These are phyloP conservation scores for Moricandia arvensis DNA, from an alignment of 345 rosid genomes.

Conservation along the genomic window DNA sequence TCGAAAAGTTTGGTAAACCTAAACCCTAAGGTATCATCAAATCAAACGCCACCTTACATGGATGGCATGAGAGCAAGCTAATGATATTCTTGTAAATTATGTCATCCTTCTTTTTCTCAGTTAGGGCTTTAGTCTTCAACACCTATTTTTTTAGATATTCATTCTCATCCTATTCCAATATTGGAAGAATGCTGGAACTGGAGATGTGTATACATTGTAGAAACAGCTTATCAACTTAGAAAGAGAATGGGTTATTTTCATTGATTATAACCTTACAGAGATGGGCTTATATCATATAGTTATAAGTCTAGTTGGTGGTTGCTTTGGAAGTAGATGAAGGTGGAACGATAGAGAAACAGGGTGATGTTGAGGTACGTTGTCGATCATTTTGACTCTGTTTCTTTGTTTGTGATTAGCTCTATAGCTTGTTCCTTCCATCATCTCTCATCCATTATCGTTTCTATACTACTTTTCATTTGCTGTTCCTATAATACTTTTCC, in stretches of 20 bases:
- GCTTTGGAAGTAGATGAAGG: no score
- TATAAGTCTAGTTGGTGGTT: no score
- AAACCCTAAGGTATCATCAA: slow-evolving; percentile 37
- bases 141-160: slow-evolving; percentile 12
- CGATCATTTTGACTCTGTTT: not conserved
- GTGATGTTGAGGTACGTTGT: no score
- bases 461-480: not conserved
- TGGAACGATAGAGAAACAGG: no score
- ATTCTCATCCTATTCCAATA: slow-evolving; percentile 2
- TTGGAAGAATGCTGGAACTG: slow-evolving; percentile 18
- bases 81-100: slow-evolving; percentile 31
- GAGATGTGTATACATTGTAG: slow-evolving; percentile 23
- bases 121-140: not conserved
- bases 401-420: not conserved
- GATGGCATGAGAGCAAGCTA: slow-evolving; percentile 11
- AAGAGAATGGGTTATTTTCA: not conserved
- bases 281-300: slow-evolving; percentile 71
- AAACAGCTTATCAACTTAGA: slow-evolving; percentile 11
- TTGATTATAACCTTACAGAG: slow-evolving; percentile 25
- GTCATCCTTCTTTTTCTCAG: slow-evolving; percentile 4
- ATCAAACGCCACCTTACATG: not conserved
- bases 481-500: slow-evolving; percentile 21
- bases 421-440: not conserved
- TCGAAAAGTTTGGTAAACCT: slow-evolving; percentile 57
- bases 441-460: not conserved